Evolutionary conservation across 495 filamentous ascomycete species (phyloP).

Genomic region (Haplographium delicatum): DNA sequence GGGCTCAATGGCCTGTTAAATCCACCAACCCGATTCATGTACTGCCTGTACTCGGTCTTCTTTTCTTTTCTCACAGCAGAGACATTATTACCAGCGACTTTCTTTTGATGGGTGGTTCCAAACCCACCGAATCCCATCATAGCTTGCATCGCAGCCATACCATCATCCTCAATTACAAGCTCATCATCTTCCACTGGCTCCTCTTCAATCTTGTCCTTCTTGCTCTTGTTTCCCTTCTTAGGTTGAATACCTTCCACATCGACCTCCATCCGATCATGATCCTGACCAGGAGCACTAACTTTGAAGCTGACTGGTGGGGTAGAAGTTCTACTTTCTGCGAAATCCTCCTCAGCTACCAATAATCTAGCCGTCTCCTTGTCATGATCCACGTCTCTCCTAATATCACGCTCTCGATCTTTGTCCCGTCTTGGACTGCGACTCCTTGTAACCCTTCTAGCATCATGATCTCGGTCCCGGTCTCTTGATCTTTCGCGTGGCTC

Average conservation of each 20-base stretch:
- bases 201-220: constrained; percentile 6
- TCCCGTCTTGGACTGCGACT: constrained; percentile 28
- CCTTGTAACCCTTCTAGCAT: constrained; percentile 28
- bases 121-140: constrained; percentile 89
- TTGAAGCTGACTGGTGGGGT: constrained; percentile 26
- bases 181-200: constrained; percentile 31
- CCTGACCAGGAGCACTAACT: constrained; percentile 12
- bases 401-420: constrained; percentile 30
- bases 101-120: constrained; percentile 82
- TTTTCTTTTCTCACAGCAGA: constrained; percentile 88
- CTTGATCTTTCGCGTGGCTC: constrained; percentile 18
- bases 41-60: constrained; percentile 93
- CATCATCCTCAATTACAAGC: constrained; percentile 53
- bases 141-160: constrained; percentile 67
- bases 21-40: constrained; percentile 96
- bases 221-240: constrained; percentile 1
- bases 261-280: constrained; percentile 25
- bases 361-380: constrained; percentile 10
- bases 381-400: constrained; percentile 29
- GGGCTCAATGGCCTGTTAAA: constrained; percentile 86
- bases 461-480: constrained; percentile 31
- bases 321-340: constrained; percentile 8
- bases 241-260: constrained; percentile 6
- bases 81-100: constrained; percentile 84
- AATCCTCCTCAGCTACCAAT: constrained; percentile 5